Evolutionary conservation across 371 early-diverging fungal genomes (phyloP), one percentile per base, ranked within the genome.

Genomic region (Mycotypha africana): DNA sequence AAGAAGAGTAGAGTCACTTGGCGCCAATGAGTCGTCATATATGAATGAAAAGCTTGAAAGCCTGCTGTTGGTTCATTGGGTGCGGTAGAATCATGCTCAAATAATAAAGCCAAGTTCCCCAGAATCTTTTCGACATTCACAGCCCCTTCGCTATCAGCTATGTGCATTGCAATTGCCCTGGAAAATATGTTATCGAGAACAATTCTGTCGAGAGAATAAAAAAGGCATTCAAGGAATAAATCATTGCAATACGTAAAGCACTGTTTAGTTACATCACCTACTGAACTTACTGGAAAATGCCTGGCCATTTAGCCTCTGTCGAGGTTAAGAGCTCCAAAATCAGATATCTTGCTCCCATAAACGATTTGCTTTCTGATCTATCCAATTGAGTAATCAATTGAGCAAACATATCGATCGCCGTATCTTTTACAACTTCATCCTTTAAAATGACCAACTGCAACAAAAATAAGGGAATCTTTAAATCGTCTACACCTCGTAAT

Each of bases 141-240:
- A 12, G 71, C 53, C 0, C 63, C 70, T 48, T 50, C 63, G 25
- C 53, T 58, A 40, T 63, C 58, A 11, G 58, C 63, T 19, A 70
- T 65, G 50, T 70, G 65, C 52, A 65, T 59, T 15, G 70, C 60
- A 38, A 70, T 65, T 2, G 66, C 61, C 42, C 62, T 62, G 17
- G 72, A 67, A 25, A 71, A 71, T 0, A 67, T 58, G 10, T 47
- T 53, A 28, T 67, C 60, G 5, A 71, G 32, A 8, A 58, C 64
- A 6, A 53, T 36, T 19, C 70, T 64, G 45, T 28, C 5, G 8
- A 28, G 28, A 11, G 11, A 5, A 28, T 28, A 28, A 28, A 28
- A 8, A 28, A 8, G 11, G 5, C 5, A 11, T 28, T 28, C 11
- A 28, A 8, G 28, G 11, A 28, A 14, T n/a, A n/a, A 24, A n/a